Percentiles rank a stretch among this genome's conserved stretches.
These are phyloP conservation scores for Hymenoscyphus repandus DNA, from an alignment of 2,329 filamentous ascomycete species.

Conservation along the genomic window DNA sequence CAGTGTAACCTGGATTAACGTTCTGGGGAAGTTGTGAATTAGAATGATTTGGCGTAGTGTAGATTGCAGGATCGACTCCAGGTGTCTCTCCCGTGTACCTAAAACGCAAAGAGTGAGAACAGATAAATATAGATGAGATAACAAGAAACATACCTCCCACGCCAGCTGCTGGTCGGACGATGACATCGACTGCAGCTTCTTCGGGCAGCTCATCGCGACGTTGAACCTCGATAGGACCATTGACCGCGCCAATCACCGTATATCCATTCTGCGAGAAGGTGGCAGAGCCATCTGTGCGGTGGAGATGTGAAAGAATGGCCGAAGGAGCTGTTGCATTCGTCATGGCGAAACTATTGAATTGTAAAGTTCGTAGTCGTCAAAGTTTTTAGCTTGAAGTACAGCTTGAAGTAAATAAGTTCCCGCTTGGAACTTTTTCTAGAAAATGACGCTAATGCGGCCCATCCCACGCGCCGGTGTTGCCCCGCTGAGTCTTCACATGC, in stretches of 20 bases:
- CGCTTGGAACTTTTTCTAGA: no score
- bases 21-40: conserved; percentile 69
- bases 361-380: neutral
- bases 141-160: conserved; percentile 59
- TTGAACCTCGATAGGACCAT: conserved; percentile 86
- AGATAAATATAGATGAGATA: neutral
- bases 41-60: conserved; percentile 71
- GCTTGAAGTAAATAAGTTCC: neutral
- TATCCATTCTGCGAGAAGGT: conserved; percentile 72
- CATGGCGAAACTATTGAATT: conserved; percentile 33
- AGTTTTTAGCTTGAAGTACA: no score
- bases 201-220: conserved; percentile 87
- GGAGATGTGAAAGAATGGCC: conserved; percentile 49
- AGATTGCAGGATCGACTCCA: conserved; percentile 70
- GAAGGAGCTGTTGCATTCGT: conserved; percentile 41
- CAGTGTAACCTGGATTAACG: conserved; percentile 75
- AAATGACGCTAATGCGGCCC: no score
- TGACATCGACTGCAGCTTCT: conserved; percentile 84
- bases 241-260: conserved; percentile 78
- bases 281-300: conserved; percentile 74
- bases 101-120: conserved; percentile 15
- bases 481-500: no score
- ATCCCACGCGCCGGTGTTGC: no score
- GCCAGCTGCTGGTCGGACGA: conserved; percentile 79
- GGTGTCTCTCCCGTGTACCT: conserved; percentile 71